Evolutionary conservation across 148 eudicot genomes (phyloP).

Genomic region (Vaccinium corymbosum): DNA sequence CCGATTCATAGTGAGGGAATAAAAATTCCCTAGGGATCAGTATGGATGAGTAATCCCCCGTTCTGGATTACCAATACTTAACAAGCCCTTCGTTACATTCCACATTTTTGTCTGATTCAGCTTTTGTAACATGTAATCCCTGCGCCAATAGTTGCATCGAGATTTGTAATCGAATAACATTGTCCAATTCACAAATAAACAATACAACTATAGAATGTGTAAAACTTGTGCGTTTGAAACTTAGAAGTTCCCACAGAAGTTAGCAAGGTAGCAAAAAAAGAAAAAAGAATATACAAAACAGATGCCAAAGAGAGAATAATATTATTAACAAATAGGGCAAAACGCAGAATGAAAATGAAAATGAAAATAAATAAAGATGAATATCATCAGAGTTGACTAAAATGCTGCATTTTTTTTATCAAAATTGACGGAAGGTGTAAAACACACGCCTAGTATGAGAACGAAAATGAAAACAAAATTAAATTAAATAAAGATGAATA

Average conservation of each 20-base stretch:
- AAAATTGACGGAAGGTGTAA: too few relatives aligned
- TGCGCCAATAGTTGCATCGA: too few relatives aligned
- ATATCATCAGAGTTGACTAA: too few relatives aligned
- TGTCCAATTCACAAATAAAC: not conserved
- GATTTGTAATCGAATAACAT: not conserved
- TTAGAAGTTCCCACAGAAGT: not conserved
- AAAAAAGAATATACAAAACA: slow-evolving; percentile 22
- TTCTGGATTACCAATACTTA: not conserved
- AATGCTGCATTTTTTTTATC: too few relatives aligned
- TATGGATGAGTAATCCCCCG: not conserved
- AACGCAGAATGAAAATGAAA: too few relatives aligned
- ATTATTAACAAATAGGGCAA: not conserved
- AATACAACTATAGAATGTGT: too few relatives aligned
- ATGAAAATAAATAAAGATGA: too few relatives aligned
- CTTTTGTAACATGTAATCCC: too few relatives aligned
- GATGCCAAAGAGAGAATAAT: slow-evolving; percentile 18
- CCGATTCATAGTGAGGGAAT: not conserved
- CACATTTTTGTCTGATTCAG: not conserved
- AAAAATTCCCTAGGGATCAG: not conserved
- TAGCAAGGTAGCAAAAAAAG: not conserved
- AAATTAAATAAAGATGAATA: too few relatives aligned
- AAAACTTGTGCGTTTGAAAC: not conserved
- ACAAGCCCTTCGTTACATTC: not conserved
- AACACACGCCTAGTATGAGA: too few relatives aligned
- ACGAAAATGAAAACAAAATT: too few relatives aligned